Percentiles rank a stretch among this genome's conserved stretches.
These are phyloP conservation scores for Apophysomyces trapeziformis DNA, from an alignment of 371 early-diverging fungal species.

Conservation along the genomic window DNA sequence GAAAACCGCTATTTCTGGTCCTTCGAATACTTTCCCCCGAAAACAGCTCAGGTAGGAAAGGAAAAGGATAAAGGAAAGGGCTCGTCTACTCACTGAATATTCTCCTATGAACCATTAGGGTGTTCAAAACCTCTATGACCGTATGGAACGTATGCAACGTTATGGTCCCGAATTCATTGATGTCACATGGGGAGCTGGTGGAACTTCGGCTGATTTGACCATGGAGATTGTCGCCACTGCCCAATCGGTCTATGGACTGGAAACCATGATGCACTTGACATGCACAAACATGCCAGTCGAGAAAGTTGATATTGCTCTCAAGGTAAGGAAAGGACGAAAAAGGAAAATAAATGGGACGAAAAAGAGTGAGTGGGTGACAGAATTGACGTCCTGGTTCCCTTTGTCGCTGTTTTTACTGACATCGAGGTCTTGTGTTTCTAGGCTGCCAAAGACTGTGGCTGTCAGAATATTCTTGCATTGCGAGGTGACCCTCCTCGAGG, in stretches of 20 bases:
- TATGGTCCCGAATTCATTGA: constrained; percentile 95
- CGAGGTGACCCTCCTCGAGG: constrained; percentile 95
- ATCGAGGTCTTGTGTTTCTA: neutral
- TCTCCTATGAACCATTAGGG: constrained; percentile 38
- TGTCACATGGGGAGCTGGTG: constrained; percentile 97
- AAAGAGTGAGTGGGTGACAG: no score
- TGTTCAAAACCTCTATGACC: constrained; percentile 78
- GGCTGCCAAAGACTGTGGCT: constrained; percentile 83
- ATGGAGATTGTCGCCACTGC: constrained; percentile 86
- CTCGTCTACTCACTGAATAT: neutral
- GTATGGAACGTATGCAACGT: constrained; percentile 88
- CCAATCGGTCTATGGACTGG: constrained; percentile 91
- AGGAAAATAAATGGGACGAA: neutral
- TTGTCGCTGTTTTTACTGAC: no score
- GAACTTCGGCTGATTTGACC: constrained; percentile 87
- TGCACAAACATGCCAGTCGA: constrained; percentile 95
- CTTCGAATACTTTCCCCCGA: constrained; percentile 97
- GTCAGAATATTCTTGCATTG: constrained; percentile 95
- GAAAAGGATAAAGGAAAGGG: constrained; percentile 5
- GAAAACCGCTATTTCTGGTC: constrained; percentile 82
- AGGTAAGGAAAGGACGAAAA: constrained; percentile 34
- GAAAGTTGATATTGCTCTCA: constrained; percentile 84
- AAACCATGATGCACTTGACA: constrained; percentile 97
- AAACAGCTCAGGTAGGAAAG: constrained; percentile 74
- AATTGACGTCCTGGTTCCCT: no score